Evolutionary conservation across 805 yeast species (phyloP).

Genomic region (Cyberlindnera xishuangbannaensis): DNA sequence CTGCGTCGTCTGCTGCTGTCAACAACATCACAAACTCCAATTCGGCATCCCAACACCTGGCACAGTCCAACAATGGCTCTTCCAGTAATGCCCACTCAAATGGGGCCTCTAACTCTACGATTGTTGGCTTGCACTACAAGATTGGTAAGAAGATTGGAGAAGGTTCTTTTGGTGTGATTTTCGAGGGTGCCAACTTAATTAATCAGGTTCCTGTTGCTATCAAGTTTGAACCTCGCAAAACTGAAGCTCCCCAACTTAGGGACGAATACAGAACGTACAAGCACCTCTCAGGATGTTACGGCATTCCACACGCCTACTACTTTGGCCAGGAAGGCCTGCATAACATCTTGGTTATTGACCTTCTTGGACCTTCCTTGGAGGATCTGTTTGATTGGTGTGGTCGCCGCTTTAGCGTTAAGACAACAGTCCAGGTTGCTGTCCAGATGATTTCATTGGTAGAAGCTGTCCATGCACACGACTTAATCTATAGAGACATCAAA

Average conservation of each 20-base stretch:
- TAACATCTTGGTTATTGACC: conserved; percentile 68
- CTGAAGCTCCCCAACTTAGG: conserved; percentile 79
- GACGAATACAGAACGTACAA: conserved; percentile 79
- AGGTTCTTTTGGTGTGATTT: conserved; percentile 81
- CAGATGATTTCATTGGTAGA: conserved; percentile 74
- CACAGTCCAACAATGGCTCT: conserved; percentile 6
- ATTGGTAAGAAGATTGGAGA: conserved; percentile 83
- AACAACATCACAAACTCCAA: conserved; percentile 24
- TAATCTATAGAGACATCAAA: conserved; percentile 76
- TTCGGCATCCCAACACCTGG: conserved; percentile 3
- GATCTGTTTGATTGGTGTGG: conserved; percentile 89
- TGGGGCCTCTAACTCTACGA: conserved; percentile 23
- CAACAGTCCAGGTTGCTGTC: conserved; percentile 67
- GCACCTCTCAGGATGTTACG: conserved; percentile 59
- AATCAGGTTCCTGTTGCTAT: conserved; percentile 63
- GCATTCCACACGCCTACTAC: conserved; percentile 80
- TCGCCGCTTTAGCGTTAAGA: conserved; percentile 61
- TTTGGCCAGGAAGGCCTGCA: conserved; percentile 85
- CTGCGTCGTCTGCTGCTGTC: conserved; percentile 26
- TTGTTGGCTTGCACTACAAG: conserved; percentile 58
- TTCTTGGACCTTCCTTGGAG: conserved; percentile 75
- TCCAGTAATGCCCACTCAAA: conserved; percentile 7
- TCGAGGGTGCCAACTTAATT: conserved; percentile 72
- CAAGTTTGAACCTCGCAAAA: conserved; percentile 73
- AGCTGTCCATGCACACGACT: conserved; percentile 68